Percentiles rank a stretch among this genome's conserved stretches.
Conservation (phyloP, 306 rosid species). For the Chamaecrista fasciculata region DNA sequence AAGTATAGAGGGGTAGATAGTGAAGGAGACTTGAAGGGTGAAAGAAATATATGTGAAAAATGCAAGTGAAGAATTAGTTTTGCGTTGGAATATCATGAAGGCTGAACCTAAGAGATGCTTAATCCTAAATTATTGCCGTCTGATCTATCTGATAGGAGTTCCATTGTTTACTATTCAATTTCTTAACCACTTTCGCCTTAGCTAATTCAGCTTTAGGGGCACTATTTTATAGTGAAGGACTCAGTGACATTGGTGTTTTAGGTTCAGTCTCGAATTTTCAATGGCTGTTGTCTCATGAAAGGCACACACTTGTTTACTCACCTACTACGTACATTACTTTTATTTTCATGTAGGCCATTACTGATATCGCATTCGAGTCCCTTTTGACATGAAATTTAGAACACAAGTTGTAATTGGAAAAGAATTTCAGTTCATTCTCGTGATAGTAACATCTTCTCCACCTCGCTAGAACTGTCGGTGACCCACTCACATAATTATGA, state of each 20-base stretch:
- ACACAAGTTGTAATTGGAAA: not conserved
- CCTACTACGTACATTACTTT: not conserved
- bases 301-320: not conserved
- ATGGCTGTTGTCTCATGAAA: not conserved
- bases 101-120: not conserved
- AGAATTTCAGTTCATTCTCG: not conserved
- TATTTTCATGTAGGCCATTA: not conserved
- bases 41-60: constrained; percentile 2
- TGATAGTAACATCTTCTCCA: not conserved
- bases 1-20: not conserved
- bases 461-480: not conserved
- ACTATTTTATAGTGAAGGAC: not conserved
- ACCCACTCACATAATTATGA: not conserved
- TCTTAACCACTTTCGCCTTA: not conserved
- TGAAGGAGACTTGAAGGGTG: not conserved
- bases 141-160: not conserved
- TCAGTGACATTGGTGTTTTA: not conserved
- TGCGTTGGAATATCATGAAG: not conserved
- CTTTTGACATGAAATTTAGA: not conserved
- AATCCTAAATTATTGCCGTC: not conserved
- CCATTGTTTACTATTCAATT: not conserved
- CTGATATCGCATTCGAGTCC: not conserved
- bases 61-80: not conserved
- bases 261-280: not conserved
- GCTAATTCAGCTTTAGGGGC: not conserved